A percentile compares a stretch with the other conserved stretches of the same genome.
These are phyloP conservation scores for Rhizophagus clarus DNA, from an alignment of 192 early-diverging fungal species.

Conservation along the genomic window DNA sequence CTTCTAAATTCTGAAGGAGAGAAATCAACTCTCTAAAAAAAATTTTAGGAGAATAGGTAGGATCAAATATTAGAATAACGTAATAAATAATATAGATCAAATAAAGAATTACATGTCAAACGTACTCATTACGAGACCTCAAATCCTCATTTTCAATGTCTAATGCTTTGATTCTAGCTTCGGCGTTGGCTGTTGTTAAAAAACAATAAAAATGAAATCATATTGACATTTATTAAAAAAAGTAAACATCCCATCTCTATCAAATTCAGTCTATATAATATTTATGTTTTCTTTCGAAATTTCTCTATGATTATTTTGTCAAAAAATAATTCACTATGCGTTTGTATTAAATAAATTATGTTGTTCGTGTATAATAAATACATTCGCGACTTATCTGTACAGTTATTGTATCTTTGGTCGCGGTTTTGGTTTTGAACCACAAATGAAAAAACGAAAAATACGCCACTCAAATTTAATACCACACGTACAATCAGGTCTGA, in stretches of 20 bases:
- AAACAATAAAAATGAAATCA: constrained; percentile 4
- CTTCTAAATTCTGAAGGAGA: constrained; percentile 38
- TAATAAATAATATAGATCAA: constrained; percentile 24
- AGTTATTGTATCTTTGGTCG: neutral
- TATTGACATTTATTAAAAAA: neutral
- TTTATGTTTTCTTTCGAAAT: neutral
- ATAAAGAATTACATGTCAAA: constrained; percentile 18
- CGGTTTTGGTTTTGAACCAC: neutral
- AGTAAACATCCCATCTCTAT: neutral
- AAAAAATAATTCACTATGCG: neutral
- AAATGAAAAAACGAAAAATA: neutral
- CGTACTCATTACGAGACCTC: constrained; percentile 35
- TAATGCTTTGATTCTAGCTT: constrained; percentile 40
- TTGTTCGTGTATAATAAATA: neutral
- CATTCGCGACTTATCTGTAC: neutral
- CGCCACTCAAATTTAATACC: neutral
- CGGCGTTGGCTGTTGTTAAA: constrained; percentile 10
- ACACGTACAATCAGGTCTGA: constrained; percentile 43
- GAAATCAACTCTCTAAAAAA: constrained; percentile 33
- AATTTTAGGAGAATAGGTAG: neutral
- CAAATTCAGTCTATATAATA: neutral
- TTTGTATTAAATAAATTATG: neutral
- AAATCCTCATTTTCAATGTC: constrained; percentile 45
- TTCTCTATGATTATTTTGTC: neutral
- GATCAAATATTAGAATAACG: constrained; percentile 31